A percentile compares a stretch with the other conserved stretches of the same genome.
Conservation (phyloP, 495 filamentous ascomycete genomes). For the Tuber indicum region DNA sequence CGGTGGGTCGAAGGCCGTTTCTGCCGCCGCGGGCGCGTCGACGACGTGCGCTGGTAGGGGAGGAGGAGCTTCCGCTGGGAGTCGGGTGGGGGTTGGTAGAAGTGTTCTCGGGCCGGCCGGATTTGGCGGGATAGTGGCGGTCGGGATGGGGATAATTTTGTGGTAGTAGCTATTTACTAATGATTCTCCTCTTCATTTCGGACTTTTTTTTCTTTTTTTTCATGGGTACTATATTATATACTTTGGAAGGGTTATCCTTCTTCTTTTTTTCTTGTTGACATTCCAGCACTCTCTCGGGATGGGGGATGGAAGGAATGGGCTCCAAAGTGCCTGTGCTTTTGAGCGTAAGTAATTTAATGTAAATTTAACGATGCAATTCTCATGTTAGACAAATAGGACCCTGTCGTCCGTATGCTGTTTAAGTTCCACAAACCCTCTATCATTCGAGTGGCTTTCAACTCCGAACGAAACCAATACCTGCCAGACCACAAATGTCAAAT, state of each 20-base stretch:
- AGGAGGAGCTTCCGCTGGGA: not conserved
- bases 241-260: not conserved
- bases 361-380: not conserved
- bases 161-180: not conserved
- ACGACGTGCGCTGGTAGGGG: not conserved
- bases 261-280: not conserved
- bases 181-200: not conserved
- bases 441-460: not conserved
- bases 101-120: not conserved
- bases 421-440: not conserved
- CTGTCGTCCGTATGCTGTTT: not conserved
- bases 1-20: not conserved
- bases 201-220: not conserved
- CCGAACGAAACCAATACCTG: too few relatives aligned
- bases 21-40: not conserved
- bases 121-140: not conserved
- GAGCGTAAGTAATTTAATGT: not conserved
- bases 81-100: not conserved
- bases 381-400: not conserved
- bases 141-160: constrained; percentile 1
- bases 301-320: not conserved
- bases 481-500: not conserved
- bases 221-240: not conserved
- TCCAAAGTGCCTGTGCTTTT: not conserved
- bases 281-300: not conserved